Evolutionary conservation across 129 eudicot genomes (phyloP), one percentile per base, ranked within the genome.

Genomic region (Flaveria sonorensis): DNA sequence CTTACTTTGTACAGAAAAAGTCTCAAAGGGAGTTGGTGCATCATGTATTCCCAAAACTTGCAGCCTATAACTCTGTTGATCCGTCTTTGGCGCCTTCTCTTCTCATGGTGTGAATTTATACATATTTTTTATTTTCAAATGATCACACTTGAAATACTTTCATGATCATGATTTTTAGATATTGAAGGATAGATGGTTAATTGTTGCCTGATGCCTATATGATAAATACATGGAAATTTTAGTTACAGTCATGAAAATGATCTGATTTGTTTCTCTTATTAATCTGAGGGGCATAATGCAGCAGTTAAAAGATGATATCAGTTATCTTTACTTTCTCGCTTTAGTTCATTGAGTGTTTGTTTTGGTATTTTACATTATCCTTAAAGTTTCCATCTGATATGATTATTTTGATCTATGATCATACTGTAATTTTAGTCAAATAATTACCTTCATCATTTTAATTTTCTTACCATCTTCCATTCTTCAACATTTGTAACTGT

Each of bases 41-140:
- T 83, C 82, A 90, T 32, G 94, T 92, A 23, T 92, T 92, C 77
- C 96, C 96, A 2, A 92, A 92, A 87, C 98, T 92, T 61, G 98
- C 96, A 10, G 94, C 90, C 39, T 92, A 92, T 86, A 90, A 92
- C 80, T 92, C 96, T 50, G 96, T 92, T 53, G 96, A 90, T 63
- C 98, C 98, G 12, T 92, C 96, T 10, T 68, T 88, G 79, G 98
- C 98, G 0, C 98, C 98, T 15, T 90, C 98, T 69, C 93, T 92
- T 70, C 89, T 92, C 40, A 92, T 90, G 98, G 98, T 90, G 82
- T 43, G 75, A 36, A 70, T 20, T 19, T 48, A 40, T 51, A 19
- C 15, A 16, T 19, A 13, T 76, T 12, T 64, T 43, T 4, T 30
- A 23, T 48, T 76, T 48, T 76, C 53, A 50, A 47, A 10, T 45